Conservation (phyloP, 768 basidiomycete species). For the Daedaleopsis nitida region DNA sequence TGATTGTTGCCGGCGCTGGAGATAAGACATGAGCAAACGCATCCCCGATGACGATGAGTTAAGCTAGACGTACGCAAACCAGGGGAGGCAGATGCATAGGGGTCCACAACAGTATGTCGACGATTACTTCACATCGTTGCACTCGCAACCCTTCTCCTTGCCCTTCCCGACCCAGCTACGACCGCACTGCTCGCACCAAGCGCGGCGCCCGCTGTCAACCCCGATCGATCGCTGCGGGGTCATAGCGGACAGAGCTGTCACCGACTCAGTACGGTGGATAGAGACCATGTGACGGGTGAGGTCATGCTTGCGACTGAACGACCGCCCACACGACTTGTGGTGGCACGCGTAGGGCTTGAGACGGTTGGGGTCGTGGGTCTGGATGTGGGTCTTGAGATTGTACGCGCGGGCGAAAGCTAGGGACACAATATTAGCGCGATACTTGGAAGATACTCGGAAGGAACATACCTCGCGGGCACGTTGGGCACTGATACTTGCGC, state of each 20-base stretch:
- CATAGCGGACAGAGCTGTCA: slow-evolving; percentile 37
- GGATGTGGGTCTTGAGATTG: slow-evolving; percentile 94
- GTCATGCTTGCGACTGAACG: slow-evolving; percentile 94
- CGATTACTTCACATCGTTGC: slow-evolving; percentile 43
- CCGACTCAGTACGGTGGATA: slow-evolving; percentile 76
- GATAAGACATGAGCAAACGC: slow-evolving; percentile 1
- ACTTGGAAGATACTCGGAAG: slow-evolving; percentile 6
- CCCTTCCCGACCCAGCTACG: slow-evolving; percentile 62
- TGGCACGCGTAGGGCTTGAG: slow-evolving; percentile 89
- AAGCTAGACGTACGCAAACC: slow-evolving; percentile 31
- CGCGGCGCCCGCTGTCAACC: slow-evolving; percentile 60
- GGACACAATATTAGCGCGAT: slow-evolving; percentile 14
- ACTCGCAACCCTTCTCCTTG: slow-evolving; percentile 41
- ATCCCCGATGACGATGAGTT: background rate
- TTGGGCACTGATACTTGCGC: slow-evolving; percentile 77
- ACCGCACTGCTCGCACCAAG: slow-evolving; percentile 78
- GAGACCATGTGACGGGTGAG: slow-evolving; percentile 86
- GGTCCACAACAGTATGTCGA: background rate
- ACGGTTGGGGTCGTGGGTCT: slow-evolving; percentile 91
- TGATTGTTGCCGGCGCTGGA: slow-evolving; percentile 31
- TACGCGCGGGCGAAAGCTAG: slow-evolving; percentile 90
- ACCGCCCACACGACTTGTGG: slow-evolving; percentile 82
- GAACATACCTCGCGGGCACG: slow-evolving; percentile 68
- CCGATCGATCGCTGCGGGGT: slow-evolving; percentile 58
- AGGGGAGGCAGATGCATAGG: slow-evolving; percentile 11